Conservation (phyloP, 2,329 filamentous ascomycete species). For the Stachybotrys chlorohalonatus region DNA sequence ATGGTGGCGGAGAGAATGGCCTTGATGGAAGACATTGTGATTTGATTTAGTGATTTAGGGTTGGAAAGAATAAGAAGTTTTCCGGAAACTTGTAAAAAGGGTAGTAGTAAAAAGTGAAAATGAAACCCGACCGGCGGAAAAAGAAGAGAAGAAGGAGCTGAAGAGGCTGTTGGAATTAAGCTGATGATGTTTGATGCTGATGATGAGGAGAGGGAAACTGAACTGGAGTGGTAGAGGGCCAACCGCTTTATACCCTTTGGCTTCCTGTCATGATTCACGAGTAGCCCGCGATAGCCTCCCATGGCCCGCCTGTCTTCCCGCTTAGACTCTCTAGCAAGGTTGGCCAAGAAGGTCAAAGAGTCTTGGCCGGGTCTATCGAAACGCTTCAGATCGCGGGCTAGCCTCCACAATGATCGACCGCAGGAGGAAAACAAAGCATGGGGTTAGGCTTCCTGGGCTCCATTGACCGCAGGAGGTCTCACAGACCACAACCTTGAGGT, state of each 20-base stretch:
- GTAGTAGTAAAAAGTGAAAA: background rate
- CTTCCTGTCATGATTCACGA: background rate
- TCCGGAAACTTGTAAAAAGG: background rate
- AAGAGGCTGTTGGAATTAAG: background rate
- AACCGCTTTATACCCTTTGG: background rate
- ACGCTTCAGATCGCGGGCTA: background rate
- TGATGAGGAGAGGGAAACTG: background rate
- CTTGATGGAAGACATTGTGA: slow-evolving; percentile 1
- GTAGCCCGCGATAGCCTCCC: background rate
- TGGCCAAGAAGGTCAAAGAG: background rate
- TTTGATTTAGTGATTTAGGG: background rate
- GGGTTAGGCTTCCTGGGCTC: background rate
- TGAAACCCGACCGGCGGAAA: background rate
- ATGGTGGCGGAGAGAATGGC: background rate
- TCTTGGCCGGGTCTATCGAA: background rate
- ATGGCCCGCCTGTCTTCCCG: background rate
- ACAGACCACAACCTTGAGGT: background rate
- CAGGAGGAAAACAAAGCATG: background rate
- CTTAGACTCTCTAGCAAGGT: background rate
- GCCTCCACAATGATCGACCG: background rate
- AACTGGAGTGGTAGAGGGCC: background rate
- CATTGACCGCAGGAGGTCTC: background rate
- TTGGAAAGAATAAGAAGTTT: background rate
- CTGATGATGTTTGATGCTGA: background rate
- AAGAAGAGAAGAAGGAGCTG: background rate